These are phyloP conservation scores for Phytophthora nicotianae DNA, from an alignment of 352 stramenopile species.

Conservation along the genomic window DNA sequence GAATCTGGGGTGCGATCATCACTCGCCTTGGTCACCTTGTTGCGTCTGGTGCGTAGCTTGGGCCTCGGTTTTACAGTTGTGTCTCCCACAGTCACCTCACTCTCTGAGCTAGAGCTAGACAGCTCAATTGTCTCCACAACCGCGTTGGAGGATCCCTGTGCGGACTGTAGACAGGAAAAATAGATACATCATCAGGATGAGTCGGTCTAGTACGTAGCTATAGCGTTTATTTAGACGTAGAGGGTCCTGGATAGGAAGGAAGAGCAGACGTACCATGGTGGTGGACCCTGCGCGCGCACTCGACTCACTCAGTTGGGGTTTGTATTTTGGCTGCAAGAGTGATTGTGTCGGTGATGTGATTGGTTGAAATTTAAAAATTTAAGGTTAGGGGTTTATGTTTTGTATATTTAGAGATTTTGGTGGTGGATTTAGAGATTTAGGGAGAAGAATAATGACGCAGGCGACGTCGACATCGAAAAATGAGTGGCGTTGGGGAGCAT, in stretches of 20 bases:
- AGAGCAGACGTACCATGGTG: conserved; percentile 26
- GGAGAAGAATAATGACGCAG: conserved; percentile 22
- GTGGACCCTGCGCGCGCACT: conserved; percentile 10
- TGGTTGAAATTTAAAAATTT: conserved; percentile 18
- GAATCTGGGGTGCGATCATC: conserved; percentile 20
- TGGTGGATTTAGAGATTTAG: conserved; percentile 8
- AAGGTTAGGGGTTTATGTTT: conserved; percentile 5
- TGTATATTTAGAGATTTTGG: conserved; percentile 10
- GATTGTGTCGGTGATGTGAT: conserved; percentile 19
- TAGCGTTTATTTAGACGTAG: not conserved
- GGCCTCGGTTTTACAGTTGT: conserved; percentile 35
- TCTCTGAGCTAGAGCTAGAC: conserved; percentile 38
- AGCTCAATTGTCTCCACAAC: conserved; percentile 24
- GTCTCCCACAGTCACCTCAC: conserved; percentile 19
- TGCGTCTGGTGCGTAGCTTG: conserved; percentile 48
- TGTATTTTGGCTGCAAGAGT: conserved; percentile 15
- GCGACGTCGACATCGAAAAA: conserved; percentile 33
- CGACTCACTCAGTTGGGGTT: conserved; percentile 2
- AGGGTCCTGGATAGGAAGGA: not conserved
- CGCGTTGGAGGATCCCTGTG: conserved; percentile 1
- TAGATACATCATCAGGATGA: not conserved
- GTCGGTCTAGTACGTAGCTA: not conserved
- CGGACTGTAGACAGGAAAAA: conserved; percentile 13
- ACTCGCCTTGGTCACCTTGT: conserved; percentile 8
- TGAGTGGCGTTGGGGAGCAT: conserved; percentile 26